phyloP scores from a whole-genome alignment of 1,284 basidiomycete species.

The Sanghuangporus weigelae region DNA sequence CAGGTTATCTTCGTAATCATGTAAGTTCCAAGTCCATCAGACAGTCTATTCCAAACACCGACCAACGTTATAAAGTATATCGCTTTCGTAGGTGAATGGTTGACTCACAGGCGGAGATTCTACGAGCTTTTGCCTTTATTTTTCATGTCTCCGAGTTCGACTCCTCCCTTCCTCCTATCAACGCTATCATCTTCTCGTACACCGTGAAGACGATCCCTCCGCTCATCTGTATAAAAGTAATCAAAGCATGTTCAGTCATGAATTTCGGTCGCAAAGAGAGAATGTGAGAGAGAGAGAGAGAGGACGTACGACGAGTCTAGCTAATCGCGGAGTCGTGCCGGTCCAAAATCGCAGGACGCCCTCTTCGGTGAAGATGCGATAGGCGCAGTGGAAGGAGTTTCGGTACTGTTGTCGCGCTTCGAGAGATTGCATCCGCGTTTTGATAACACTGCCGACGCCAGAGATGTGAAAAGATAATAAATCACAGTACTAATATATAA shows the following conservation, averaged over 20 bases:
- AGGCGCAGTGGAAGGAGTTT: slow-evolving; percentile 92
- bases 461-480: background rate
- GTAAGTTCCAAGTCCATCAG: too few relatives aligned
- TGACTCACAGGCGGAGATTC: too few relatives aligned
- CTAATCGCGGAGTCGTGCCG: slow-evolving; percentile 87
- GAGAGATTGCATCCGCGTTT: slow-evolving; percentile 96
- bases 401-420: slow-evolving; percentile 80
- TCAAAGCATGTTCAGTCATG: background rate
- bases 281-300: background rate
- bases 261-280: background rate
- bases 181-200: slow-evolving; percentile 74
- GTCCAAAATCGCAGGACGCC: slow-evolving; percentile 90
- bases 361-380: slow-evolving; percentile 88
- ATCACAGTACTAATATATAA: background rate
- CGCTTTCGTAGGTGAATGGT: too few relatives aligned
- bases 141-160: background rate
- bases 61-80: too few relatives aligned
- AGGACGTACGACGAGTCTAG: slow-evolving; percentile 73
- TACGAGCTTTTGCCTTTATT: too few relatives aligned
- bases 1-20: too few relatives aligned
- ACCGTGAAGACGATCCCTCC: slow-evolving; percentile 96
- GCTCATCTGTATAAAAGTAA: slow-evolving; percentile 53
- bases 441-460: slow-evolving; percentile 69
- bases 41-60: too few relatives aligned
- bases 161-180: slow-evolving; percentile 31